Conservation (phyloP, 352 stramenopile species). For the Elongisporangium senticosum region DNA sequence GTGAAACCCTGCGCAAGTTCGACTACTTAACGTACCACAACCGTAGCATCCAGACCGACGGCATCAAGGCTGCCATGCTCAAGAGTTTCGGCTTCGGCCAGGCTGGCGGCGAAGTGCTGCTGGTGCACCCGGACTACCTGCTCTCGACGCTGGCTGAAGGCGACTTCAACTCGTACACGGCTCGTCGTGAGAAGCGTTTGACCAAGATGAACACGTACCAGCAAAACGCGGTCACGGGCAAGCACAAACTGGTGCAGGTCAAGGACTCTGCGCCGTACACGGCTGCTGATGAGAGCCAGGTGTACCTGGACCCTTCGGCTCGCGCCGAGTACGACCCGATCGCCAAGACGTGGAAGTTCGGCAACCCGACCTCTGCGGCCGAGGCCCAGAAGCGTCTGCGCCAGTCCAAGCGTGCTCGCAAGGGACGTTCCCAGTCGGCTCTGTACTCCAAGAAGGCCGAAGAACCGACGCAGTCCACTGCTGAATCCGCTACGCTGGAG, state of each 20-base stretch:
- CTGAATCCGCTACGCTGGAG: conserved; percentile 41
- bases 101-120: conserved; percentile 59
- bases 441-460: conserved; percentile 31
- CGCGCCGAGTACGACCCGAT: conserved; percentile 68
- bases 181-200: conserved; percentile 52
- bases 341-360: conserved; percentile 72
- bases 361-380: conserved; percentile 27
- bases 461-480: conserved; percentile 7
- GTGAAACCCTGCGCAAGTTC: conserved; percentile 58
- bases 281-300: conserved; percentile 67
- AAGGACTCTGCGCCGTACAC: conserved; percentile 84
- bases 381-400: conserved; percentile 22
- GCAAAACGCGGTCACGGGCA: conserved; percentile 73
- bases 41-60: conserved; percentile 67
- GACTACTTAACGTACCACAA: conserved; percentile 81
- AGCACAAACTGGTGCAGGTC: conserved; percentile 69
- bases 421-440: background rate
- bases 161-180: conserved; percentile 55
- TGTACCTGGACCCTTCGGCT: conserved; percentile 81
- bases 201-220: conserved; percentile 70
- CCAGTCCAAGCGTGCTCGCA: conserved; percentile 26
- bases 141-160: conserved; percentile 41
- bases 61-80: conserved; percentile 72
- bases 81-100: conserved; percentile 87
- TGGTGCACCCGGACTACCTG: conserved; percentile 75